Base-by-base conservation (phyloP, 2,329 filamentous ascomycete species). In the Lachnellula arida region DNA sequence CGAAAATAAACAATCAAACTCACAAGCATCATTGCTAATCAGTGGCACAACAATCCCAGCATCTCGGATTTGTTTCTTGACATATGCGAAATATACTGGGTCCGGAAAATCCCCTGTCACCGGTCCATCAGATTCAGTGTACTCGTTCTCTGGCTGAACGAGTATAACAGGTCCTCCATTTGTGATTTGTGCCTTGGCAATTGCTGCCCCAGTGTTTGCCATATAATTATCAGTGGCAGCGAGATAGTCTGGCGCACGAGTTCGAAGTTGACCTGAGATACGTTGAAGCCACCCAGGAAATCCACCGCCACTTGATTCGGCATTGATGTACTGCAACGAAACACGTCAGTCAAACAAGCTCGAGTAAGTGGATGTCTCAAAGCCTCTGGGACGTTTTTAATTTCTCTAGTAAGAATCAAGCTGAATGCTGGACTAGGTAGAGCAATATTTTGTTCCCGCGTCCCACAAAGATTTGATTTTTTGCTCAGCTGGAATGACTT, bases 61-160 rank as follows among this genome's bases (percentile, higher is more conserved):
- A 43, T 84, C 75, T 11, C 82, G 77, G 19, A 82, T 81, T 66
- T 90, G 86, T 34, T 90, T 77, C 46, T 86, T 81, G 5, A 92
- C 82, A 60, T 87, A 85, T 54, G 83, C 77, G 71, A 92, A 83
- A 67, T 92, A 94, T 0, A 78, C 75, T 0, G 78, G 76, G 63
- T 90, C 84, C 0, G 86, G 86, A 61, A 87, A 89, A 2, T 73
- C 71, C 0, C 72, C 70, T 3, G 71, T 68, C n/a, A 79, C 73
- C 2, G 73, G 73, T 4, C 72, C 72, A 15, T 73, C 71, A 1
- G 76, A 76, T 17, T 74, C 71, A 1, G 80, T 84, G 67, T 93
- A 92, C 69, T 94, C 90, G 60, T 94, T 95, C 69, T 95, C 90
- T 0, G 88, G 86, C 68, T 95, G 90, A 43, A 88, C 79, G 1